These are phyloP conservation scores for Ammopiptanthus mongolicus DNA, from an alignment of 306 rosid species.

Conservation along the genomic window DNA sequence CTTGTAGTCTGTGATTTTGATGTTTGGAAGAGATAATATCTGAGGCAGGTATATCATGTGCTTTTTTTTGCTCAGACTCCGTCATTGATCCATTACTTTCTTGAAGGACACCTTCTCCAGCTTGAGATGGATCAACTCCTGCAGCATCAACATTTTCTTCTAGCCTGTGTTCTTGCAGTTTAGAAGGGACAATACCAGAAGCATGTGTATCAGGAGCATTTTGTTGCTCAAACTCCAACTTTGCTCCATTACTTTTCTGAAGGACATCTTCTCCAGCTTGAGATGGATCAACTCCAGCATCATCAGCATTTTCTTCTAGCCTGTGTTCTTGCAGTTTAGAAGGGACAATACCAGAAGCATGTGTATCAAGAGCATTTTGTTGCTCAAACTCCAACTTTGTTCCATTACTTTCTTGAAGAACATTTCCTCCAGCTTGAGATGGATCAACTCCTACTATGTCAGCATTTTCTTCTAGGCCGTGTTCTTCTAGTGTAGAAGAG, in stretches of 20 bases:
- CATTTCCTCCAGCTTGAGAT: background rate
- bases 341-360: background rate
- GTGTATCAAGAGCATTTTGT: constrained; percentile 16
- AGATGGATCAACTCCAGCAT: background rate
- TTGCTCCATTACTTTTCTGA: constrained; percentile 4
- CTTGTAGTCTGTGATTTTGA: background rate
- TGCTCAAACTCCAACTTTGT: constrained; percentile 30
- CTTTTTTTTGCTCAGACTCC: background rate
- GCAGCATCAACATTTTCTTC: constrained; percentile 15
- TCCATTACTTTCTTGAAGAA: background rate
- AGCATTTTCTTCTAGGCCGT: background rate
- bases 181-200: background rate
- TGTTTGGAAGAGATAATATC: background rate
- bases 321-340: constrained; percentile 2
- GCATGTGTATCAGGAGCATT: constrained; percentile 1
- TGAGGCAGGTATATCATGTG: background rate
- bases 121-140: constrained; percentile 14
- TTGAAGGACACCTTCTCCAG: constrained; percentile 16
- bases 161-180: constrained; percentile 6
- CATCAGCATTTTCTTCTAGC: background rate
- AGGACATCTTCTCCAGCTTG: background rate
- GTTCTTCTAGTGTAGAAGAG: background rate
- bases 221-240: constrained; percentile 29
- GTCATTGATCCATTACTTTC: background rate
- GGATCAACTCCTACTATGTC: background rate